Base-by-base conservation (phyloP, 306 rosid genomes). In the Corylus heterophylla region DNA sequence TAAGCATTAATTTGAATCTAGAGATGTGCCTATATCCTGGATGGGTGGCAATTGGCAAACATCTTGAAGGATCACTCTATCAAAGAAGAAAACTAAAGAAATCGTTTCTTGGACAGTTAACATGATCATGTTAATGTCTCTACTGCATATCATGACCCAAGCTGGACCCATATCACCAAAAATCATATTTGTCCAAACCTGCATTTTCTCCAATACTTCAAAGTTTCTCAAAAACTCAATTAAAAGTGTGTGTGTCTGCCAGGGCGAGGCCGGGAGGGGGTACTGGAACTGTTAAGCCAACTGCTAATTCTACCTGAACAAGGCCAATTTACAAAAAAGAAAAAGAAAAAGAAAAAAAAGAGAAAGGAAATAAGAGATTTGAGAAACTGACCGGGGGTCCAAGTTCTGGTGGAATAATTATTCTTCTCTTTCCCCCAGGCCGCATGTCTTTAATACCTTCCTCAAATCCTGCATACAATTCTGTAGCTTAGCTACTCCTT, bases 371-470 rank as follows among this genome's bases (percentile, higher is more conserved):
- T 29, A 17, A 78, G 75, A 82, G 76, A 82, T 71, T 73, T 59
- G 7, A 67, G 78, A 77, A 74, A 83, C 94, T 87, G 61, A 95
- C 99, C 54, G 99, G 99, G 11, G 99, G 99, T 85, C 98, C 98
- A 63, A 95, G 98, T 72, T 95, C 98, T 10, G 98, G 99, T 49
- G 98, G 98, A 75, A 95, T 91, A 80, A 95, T 93, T 52, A 93
- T 91, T 88, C 98, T 91, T 87, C 99, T 92, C 86, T 86, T 90
- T 39, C 98, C 99, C 74, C 99, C 98, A 14, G 99, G 92, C 85
- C 61, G 93, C 98, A 93, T 95, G 78, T 92, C 96, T 39, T 80
- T 88, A 78, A 95, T 93, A 79, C 99, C 98, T 91, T 95, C 94
- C 81, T 95, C 99, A 84, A 95, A 95, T 84, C 99, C 98, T 93